Percentiles rank a stretch among this genome's conserved stretches.
Conservation (phyloP, 2,329 filamentous ascomycete genomes). For the Aspergillus melleus region DNA sequence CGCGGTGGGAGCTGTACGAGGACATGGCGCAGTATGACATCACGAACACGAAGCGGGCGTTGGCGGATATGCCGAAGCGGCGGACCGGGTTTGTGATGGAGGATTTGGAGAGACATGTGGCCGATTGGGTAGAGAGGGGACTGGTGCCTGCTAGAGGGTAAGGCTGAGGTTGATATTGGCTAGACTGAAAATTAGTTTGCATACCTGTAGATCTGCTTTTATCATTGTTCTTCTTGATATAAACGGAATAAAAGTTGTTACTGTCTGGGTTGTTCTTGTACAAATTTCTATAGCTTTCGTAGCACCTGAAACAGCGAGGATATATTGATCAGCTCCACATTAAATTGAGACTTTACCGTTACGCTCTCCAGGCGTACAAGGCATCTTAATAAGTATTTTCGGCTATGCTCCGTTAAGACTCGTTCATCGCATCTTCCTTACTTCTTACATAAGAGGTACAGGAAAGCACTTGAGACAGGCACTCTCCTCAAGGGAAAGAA, state of each 20-base stretch:
- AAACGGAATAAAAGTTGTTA: background rate
- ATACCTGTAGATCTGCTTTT: background rate
- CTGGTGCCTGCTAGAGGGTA: background rate
- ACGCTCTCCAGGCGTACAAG: too few species aligned
- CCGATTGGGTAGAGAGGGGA: background rate
- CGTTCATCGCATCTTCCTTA: too few species aligned
- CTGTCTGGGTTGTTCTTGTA: too few species aligned
- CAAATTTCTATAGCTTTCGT: too few species aligned
- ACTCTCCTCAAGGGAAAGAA: too few species aligned
- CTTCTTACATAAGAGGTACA: too few species aligned
- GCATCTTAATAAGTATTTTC: too few species aligned
- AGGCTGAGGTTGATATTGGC: background rate
- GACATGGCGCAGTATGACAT: background rate
- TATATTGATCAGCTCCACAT: too few species aligned
- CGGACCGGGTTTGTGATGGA: background rate
- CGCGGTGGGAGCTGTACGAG: conserved; percentile 2
- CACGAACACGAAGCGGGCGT: background rate
- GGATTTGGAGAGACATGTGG: background rate
- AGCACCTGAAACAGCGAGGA: too few species aligned
- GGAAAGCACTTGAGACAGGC: too few species aligned
- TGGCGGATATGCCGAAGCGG: background rate
- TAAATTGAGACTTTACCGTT: too few species aligned
- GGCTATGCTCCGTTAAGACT: too few species aligned
- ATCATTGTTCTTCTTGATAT: background rate
- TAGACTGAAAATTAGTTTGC: background rate